Base-by-base conservation (phyloP, 2,329 filamentous ascomycete genomes). In the Fusarium setosum region DNA sequence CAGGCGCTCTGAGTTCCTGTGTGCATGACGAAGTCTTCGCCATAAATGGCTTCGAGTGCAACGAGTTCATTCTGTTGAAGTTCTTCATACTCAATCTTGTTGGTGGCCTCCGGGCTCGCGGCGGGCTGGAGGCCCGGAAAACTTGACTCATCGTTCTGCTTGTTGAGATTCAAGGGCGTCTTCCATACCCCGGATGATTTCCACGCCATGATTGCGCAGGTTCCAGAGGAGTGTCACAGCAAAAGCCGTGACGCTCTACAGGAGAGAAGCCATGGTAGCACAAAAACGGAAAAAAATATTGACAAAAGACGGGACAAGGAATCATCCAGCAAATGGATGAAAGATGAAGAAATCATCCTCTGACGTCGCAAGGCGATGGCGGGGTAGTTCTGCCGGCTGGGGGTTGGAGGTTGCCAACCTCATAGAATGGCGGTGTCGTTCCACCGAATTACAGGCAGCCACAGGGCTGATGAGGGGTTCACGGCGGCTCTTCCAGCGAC, bases 51-150 rank as follows among this genome's bases (percentile, higher is more conserved):
- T 72, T 91, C 86, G 59, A 98, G 84, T 41, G 90, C 95, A 75
- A 96, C 87, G 57, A 97, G 84, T 80, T 98, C 96, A 75, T 97
- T 92, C 72, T 91, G 85, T 80, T 98, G 96, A 31, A 92, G 88
- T 79, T 96, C 91, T 67, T 90, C 88, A 80, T 97, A 97, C 74
- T 94, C 82, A 15, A 85, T 85, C 69, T 81, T 86, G 49, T 79
- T 73, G 40, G 75, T 74, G 45, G 79, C 70, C 59, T 81, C 76
- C 60, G 80, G 75, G 69, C 79, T 79, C 59, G 76, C 73, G 42
- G 54, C 41, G 66, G 80, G 76, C 68, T 80, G 80, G 67, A 86
- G 81, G 63, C 82, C 84, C 59, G 85, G 83, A 68, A 85, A 85
- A 72, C 77, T 84, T 73, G 83, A 76, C 72, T 84, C 78, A 76